Evolutionary conservation across 2,329 filamentous ascomycete genomes (phyloP), one percentile per base, ranked within the genome.

Genomic region (Pseudocercospora fijiensis): DNA sequence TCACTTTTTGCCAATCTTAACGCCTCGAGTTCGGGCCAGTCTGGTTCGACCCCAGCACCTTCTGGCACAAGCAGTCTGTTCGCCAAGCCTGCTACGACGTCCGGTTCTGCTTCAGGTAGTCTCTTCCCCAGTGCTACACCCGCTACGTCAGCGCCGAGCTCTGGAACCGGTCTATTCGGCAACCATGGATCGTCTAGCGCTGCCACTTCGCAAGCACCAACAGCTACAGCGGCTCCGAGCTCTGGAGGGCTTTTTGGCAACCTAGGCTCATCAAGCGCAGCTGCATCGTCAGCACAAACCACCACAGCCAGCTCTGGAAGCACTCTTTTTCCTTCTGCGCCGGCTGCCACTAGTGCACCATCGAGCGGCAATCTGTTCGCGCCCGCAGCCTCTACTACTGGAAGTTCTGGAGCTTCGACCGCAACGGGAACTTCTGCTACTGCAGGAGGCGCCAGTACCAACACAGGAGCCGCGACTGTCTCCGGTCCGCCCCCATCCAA

Each of bases 401-500:
- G 33, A 56, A 33, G 7, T 18, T 58, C 60, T 7, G 27, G 62
- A 30, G 41, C 59, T 18, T 57, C 62, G 8, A 49, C 53, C 10
- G 62, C 61, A 11, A n/a, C 58, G 20, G 55, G 58, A 28, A 56
- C 27, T 1, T 28, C 62, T 49, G 52, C 24, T 20, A n/a, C 49
- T 49, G 62, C 47, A 20, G 24, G 55, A 58, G 41, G 53, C 28
- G 53, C 27, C 16, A 24, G n/a, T 30, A 33, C 27, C 27, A 43
- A 57, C 9, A 49, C 58, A 18, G 56, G 37, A 11, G 64, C 59
- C 11, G 59, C 63, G 13, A 67, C 65, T 33, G 96, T 91, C 3
- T 83, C 86, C 33, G 93, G 93, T 0, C 92, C 93, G 1, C 82
- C 88, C 2, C 94, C 95, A 16, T 89, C 92, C 62, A 80, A 83